A percentile compares a stretch with the other conserved stretches of the same genome.
Evolutionary conservation across 192 early-diverging fungal genomes (phyloP).

Genomic region (Entrophospora sp.): DNA sequence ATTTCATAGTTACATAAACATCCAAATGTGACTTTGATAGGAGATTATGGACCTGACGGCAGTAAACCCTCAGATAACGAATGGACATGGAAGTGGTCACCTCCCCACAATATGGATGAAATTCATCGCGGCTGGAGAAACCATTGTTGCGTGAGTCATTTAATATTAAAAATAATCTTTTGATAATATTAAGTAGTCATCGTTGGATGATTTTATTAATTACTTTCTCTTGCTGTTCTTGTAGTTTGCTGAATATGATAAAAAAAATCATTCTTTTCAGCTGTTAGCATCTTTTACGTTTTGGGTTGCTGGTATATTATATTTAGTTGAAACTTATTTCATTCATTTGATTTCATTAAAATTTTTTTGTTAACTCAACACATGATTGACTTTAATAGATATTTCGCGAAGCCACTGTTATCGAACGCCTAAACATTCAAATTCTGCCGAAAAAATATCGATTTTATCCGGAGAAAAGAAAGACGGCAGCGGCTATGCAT

Average conservation of each 20-base stretch:
- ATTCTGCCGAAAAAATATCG: background rate
- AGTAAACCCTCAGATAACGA: background rate
- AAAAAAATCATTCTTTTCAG: constrained; percentile 14
- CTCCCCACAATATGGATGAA: constrained; percentile 19
- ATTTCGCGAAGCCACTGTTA: background rate
- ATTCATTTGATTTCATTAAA: background rate
- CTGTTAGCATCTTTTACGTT: constrained; percentile 14
- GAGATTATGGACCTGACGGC: constrained; percentile 5
- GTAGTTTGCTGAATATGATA: constrained; percentile 20
- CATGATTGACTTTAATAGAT: background rate
- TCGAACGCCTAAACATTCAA: constrained; percentile 7
- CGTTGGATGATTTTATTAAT: background rate
- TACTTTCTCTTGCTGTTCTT: background rate
- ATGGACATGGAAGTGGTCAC: constrained; percentile 20
- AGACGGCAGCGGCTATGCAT: too few species aligned
- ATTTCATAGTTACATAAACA: constrained; percentile 10
- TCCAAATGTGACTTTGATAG: constrained; percentile 9
- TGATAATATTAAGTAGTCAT: background rate
- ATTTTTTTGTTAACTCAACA: background rate
- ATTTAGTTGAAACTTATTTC: too few species aligned
- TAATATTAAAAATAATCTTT: background rate
- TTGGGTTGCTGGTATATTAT: constrained; percentile 19
- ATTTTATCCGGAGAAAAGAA: background rate
- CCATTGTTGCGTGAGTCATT: constrained; percentile 19
- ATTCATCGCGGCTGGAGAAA: constrained; percentile 18